These are phyloP conservation scores for Trametes sanguinea DNA, from an alignment of 768 basidiomycete species.

Conservation along the genomic window DNA sequence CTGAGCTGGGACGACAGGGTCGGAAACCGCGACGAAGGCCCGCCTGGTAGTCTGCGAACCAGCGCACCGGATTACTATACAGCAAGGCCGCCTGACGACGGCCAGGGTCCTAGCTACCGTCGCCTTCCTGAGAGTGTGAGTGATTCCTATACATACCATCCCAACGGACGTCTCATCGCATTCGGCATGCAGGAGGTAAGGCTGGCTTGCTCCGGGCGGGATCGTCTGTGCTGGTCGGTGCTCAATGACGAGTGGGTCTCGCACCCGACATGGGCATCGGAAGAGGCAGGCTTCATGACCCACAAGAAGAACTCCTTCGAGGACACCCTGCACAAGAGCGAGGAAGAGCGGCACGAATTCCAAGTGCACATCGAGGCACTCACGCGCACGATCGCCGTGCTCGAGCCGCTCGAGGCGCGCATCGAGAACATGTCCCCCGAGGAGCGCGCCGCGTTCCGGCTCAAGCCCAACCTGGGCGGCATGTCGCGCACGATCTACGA, in stretches of 20 bases:
- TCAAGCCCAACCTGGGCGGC: slow-evolving; percentile 89
- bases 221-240: slow-evolving; percentile 92
- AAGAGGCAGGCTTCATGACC: slow-evolving; percentile 90
- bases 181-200: slow-evolving; percentile 66
- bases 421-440: slow-evolving; percentile 89
- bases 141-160: slow-evolving; percentile 22
- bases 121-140: slow-evolving; percentile 85
- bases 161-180: neutral
- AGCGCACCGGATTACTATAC: slow-evolving; percentile 76
- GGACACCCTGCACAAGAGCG: slow-evolving; percentile 93
- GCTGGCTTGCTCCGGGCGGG: slow-evolving; percentile 91
- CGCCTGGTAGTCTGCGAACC: slow-evolving; percentile 76
- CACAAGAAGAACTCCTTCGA: slow-evolving; percentile 98
- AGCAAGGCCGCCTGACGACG: slow-evolving; percentile 79
- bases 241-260: slow-evolving; percentile 98
- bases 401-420: slow-evolving; percentile 84
- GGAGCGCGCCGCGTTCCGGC: slow-evolving; percentile 77
- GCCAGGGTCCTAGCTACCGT: slow-evolving; percentile 92
- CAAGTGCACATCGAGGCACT: slow-evolving; percentile 94
- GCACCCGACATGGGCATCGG: slow-evolving; percentile 97
- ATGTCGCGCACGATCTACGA: slow-evolving; percentile 86
- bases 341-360: slow-evolving; percentile 98
- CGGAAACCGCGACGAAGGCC: slow-evolving; percentile 64
- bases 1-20: slow-evolving; percentile 76
- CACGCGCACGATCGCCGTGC: slow-evolving; percentile 82